Base-by-base conservation (phyloP, 805 yeast species). In the Wickerhamomyces mucosus region DNA sequence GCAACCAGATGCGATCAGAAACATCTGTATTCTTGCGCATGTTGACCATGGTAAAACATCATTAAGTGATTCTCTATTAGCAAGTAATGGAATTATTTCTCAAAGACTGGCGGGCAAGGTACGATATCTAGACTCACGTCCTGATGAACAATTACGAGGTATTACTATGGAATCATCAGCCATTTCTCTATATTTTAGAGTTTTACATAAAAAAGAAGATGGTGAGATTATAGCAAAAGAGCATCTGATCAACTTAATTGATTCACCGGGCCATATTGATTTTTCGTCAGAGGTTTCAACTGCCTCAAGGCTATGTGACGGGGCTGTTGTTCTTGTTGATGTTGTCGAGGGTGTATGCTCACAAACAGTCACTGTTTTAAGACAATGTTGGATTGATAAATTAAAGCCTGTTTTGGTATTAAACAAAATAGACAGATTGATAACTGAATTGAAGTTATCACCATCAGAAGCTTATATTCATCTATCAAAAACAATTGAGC, bases 1-100 rank as follows among this genome's bases (percentile, higher is more conserved):
- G 42, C 71, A 79, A 40, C 75, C 94, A 0, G 58, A 68, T 12
- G 63, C 73, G 38, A 75, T 89, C 19, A 67, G 98, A 38, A 92
- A 92, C 56, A 84, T 92, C 27, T 92, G 98, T 58, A 85, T 92
- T 39, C 65, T 92, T 30, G 99, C 99, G 0, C 99, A 92, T 57
- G 98, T 92, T 16, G 99, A 92, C 55, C 99, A 92, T 52, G 99
- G 99, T 18, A 92, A 92, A 59, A 92, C 99, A 0, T 84, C 97
- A 2, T 63, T 92, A 20, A 81, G 95, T 27, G 99, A 92, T 55
- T 81, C 95, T 8, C 61, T 92, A 29, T 60, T 92, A 24, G 97
- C 98, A 17, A 80, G 95, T 22, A 92, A 94, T 57, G 98, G 98
- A 31, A 86, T 92, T 53, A 86, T 92, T 27, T 89, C 98, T 0